phyloP scores from a whole-genome alignment of 345 rosid species.

The Heritiera littoralis region DNA sequence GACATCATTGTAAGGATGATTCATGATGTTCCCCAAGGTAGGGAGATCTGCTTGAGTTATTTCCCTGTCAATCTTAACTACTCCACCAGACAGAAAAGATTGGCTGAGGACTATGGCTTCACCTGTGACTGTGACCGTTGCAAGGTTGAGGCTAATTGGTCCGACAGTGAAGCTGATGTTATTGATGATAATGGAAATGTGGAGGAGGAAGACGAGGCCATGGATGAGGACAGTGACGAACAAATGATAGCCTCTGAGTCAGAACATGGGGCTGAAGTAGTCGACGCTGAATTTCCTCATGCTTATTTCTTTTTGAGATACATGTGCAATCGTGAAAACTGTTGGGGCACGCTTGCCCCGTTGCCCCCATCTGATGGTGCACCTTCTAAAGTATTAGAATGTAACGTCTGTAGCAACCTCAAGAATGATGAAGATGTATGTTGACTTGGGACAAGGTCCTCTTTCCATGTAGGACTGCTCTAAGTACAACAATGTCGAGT shows the following conservation, averaged over 20 bases:
- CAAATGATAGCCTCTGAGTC: slow-evolving; percentile 36
- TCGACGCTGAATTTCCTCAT: slow-evolving; percentile 60
- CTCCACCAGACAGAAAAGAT: slow-evolving; percentile 53
- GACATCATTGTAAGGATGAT: slow-evolving; percentile 77
- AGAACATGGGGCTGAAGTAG: slow-evolving; percentile 27
- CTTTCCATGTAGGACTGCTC: slow-evolving; percentile 23
- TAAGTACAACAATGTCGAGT: not conserved
- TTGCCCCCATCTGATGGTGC: slow-evolving; percentile 44
- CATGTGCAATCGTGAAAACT: slow-evolving; percentile 65
- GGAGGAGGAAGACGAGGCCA: slow-evolving; percentile 31
- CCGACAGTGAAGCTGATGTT: slow-evolving; percentile 52
- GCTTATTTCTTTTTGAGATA: slow-evolving; percentile 79
- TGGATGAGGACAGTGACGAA: slow-evolving; percentile 46
- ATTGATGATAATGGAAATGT: slow-evolving; percentile 36
- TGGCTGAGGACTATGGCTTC: slow-evolving; percentile 80
- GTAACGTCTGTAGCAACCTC: slow-evolving; percentile 79
- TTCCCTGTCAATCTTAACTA: slow-evolving; percentile 82
- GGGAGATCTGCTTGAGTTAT: slow-evolving; percentile 89
- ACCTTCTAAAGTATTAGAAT: slow-evolving; percentile 60
- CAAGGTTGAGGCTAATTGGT: slow-evolving; percentile 89
- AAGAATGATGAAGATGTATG: slow-evolving; percentile 47
- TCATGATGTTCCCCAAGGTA: slow-evolving; percentile 78
- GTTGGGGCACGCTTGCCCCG: slow-evolving; percentile 84
- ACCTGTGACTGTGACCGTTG: slow-evolving; percentile 80
- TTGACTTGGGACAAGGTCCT: slow-evolving; percentile 21